phyloP scores from a whole-genome alignment of 2,329 filamentous ascomycete genomes.

The Neoscytalidium dimidiatum region DNA sequence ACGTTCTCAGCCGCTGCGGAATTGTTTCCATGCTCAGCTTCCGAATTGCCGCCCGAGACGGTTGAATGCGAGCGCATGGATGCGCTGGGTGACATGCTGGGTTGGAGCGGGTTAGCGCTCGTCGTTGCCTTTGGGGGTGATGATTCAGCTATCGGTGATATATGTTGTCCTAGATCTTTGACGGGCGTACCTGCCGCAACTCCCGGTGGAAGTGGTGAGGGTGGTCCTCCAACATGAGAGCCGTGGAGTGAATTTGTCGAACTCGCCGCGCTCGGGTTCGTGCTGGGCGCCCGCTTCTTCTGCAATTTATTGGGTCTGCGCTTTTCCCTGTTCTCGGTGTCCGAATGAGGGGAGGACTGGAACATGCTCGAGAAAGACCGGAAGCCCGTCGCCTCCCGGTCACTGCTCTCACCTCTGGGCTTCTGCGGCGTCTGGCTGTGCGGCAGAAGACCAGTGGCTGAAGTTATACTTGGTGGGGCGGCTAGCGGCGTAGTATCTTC shows the following conservation, averaged over 20 bases:
- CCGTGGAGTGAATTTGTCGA: constrained; percentile 67
- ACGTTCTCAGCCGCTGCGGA: constrained; percentile 31
- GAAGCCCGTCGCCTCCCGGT: constrained; percentile 16
- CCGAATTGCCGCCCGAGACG: constrained; percentile 74
- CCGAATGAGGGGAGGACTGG: constrained; percentile 62
- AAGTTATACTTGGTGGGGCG: constrained; percentile 26
- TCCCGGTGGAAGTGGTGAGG: constrained; percentile 35
- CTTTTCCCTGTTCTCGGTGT: constrained; percentile 58
- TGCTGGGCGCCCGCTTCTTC: constrained; percentile 81
- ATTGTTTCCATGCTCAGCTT: constrained; percentile 73
- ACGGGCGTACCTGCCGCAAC: constrained; percentile 28
- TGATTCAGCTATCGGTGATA: constrained; percentile 16
- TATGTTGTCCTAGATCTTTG: constrained; percentile 30
- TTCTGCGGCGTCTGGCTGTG: constrained; percentile 13
- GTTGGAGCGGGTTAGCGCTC: constrained; percentile 36
- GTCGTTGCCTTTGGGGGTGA: constrained; percentile 18
- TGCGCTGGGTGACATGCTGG: constrained; percentile 71
- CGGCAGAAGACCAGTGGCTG: constrained; percentile 13
- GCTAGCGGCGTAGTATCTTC: constrained; percentile 39
- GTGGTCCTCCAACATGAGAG: constrained; percentile 22
- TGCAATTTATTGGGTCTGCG: constrained; percentile 86
- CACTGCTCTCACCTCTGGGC: constrained; percentile 8
- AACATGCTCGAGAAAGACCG: constrained; percentile 31
- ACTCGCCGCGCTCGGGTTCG: constrained; percentile 87
- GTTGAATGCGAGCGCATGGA: constrained; percentile 73